Base-by-base conservation (phyloP, 768 basidiomycete genomes). In the Trametes maxima region DNA sequence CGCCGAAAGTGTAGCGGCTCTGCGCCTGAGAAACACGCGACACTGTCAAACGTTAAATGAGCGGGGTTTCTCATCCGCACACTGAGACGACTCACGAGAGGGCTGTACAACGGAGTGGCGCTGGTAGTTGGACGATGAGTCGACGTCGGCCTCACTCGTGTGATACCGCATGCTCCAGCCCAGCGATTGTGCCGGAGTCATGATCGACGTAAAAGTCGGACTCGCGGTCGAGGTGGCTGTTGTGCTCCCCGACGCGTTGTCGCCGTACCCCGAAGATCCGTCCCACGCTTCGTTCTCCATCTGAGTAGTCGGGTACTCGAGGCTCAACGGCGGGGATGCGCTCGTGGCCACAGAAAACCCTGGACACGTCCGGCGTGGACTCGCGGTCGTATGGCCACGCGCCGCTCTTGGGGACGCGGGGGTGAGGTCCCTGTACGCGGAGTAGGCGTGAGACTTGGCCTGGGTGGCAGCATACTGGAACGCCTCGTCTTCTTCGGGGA, bases 171-270 rank as follows among this genome's bases (percentile, higher is more conserved):
- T 5, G 35, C 52, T 54, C 67, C 67, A 67, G 14, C 48, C 47
- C 25, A 69, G 59, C 6, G 59, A 59, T 52, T 69, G 65, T 52
- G 68, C 68, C 36, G 68, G 68, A 10, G 68, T 69, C 61, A 67
- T 64, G 52, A 67, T 56, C 11, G 64, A 55, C 54, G 63, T 48
- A 60, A 69, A 69, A 22, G 54, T 58, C 14, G 57, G 53, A 37
- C 59, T 59, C 17, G 33, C 14, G 33, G 44, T 25, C 22, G 53
- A 16, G 3, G 45, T 45, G 6, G 45, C 16, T 8, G 57, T 53
- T 8, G 28, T 21, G 47, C 52, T 40, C 5, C 50, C 42, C 19
- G 54, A 48, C 16, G 45, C 24, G 48, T 42, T 56, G 22, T 60
- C 54, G 36, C 54, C 59, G 50, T 60, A 59, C 0, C 42, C 59